Conservation (phyloP, 2,329 filamentous ascomycete genomes). For the Diaporthe citriasiana region DNA sequence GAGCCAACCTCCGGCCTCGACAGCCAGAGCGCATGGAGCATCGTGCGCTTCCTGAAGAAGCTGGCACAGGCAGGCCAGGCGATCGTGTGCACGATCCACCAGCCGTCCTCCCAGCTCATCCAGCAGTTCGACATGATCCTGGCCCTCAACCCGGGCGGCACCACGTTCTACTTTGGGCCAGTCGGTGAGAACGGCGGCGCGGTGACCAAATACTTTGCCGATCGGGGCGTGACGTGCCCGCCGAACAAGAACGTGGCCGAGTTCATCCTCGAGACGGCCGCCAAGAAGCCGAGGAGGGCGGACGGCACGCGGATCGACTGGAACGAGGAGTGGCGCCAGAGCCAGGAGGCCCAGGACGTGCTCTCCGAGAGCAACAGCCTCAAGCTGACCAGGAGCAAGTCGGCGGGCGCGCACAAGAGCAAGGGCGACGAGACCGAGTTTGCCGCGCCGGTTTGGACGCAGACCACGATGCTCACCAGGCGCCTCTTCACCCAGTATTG, state of each 20-base stretch:
- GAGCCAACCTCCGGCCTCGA: conserved; percentile 83
- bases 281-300: conserved; percentile 58
- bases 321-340: conserved; percentile 54
- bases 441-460: conserved; percentile 70
- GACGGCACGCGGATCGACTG: conserved; percentile 59
- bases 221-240: conserved; percentile 64
- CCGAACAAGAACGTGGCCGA: conserved; percentile 74
- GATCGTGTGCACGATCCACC: conserved; percentile 61
- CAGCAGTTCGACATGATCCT: conserved; percentile 66
- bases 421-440: conserved; percentile 60
- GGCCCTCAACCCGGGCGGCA: conserved; percentile 70
- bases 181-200: conserved; percentile 73
- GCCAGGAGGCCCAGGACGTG: conserved; percentile 51
- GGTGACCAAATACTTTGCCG: conserved; percentile 72
- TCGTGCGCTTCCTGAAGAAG: conserved; percentile 78
- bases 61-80: conserved; percentile 62
- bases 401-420: conserved; percentile 60
- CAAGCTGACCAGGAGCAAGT: conserved; percentile 57
- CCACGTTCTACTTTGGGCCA: conserved; percentile 81
- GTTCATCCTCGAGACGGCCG: conserved; percentile 67
- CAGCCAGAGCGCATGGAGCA: conserved; percentile 80
- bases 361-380: conserved; percentile 56
- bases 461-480: conserved; percentile 67
- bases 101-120: conserved; percentile 60
- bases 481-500: conserved; percentile 75